Evolutionary conservation across 768 basidiomycete genomes (phyloP).

Genomic region (Lyophyllum semitale): DNA sequence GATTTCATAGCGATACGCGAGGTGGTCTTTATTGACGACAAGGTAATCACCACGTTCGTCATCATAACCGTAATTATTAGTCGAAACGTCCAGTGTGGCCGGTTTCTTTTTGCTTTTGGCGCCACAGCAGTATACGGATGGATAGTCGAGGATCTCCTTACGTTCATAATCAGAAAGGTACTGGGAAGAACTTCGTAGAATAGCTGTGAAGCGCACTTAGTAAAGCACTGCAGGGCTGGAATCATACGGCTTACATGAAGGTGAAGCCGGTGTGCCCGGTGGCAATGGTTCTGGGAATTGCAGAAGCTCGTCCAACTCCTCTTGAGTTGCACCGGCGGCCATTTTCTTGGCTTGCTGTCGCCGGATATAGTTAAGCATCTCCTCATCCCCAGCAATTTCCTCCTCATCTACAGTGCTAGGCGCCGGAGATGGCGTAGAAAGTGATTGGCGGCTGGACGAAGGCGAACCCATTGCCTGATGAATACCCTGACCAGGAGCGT

Average conservation of each 20-base stretch:
- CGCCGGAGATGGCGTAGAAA: conserved; percentile 84
- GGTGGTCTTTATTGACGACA: conserved; percentile 87
- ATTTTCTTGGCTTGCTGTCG: conserved; percentile 89
- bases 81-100: conserved; percentile 68
- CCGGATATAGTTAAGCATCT: conserved; percentile 94
- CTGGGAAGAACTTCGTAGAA: conserved; percentile 67
- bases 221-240: neutral
- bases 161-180: conserved; percentile 86
- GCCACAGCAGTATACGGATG: conserved; percentile 81
- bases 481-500: conserved; percentile 43
- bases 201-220: conserved; percentile 40
- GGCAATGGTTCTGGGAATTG: conserved; percentile 90
- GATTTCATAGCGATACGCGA: conserved; percentile 96
- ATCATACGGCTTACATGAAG: conserved; percentile 58
- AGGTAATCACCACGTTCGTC: conserved; percentile 98
- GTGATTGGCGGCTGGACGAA: conserved; percentile 71
- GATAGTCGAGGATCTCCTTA: conserved; percentile 88
- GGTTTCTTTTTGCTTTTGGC: conserved; percentile 81
- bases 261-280: conserved; percentile 65
- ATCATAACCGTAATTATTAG: conserved; percentile 94
- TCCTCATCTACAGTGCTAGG: conserved; percentile 82
- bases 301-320: conserved; percentile 84
- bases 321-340: conserved; percentile 79
- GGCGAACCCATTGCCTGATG: conserved; percentile 60
- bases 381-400: conserved; percentile 88